phyloP scores from a whole-genome alignment of 2,329 filamentous ascomycete species.

The Neoscytalidium dimidiatum region DNA sequence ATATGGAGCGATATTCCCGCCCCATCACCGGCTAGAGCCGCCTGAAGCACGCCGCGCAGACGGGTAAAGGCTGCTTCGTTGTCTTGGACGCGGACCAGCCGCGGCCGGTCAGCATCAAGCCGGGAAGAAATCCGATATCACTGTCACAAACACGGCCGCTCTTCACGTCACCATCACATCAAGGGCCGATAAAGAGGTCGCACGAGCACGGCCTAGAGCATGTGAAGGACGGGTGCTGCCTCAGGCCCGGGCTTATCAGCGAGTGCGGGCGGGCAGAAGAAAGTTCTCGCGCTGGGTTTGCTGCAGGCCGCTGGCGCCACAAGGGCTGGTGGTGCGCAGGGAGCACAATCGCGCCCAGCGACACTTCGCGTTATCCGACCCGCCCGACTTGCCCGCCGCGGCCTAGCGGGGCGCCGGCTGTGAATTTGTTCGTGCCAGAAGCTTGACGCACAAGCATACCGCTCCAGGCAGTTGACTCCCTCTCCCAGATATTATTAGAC shows the following conservation, averaged over 20 bases:
- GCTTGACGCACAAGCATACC: constrained; percentile 13
- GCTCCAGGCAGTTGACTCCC: constrained; percentile 17
- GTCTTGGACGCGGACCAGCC: constrained; percentile 12
- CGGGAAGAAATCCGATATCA: constrained; percentile 14
- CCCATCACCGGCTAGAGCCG: constrained; percentile 2
- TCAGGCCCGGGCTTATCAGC: constrained; percentile 6
- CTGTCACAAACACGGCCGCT: not conserved
- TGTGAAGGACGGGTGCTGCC: not conserved
- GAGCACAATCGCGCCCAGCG: constrained; percentile 15
- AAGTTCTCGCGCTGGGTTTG: constrained; percentile 1
- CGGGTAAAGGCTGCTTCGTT: constrained; percentile 6
- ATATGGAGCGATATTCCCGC: constrained; percentile 2
- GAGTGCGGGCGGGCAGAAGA: constrained; percentile 2
- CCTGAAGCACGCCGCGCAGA: not conserved
- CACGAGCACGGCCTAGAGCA: constrained; percentile 5
- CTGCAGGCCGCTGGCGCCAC: constrained; percentile 8
- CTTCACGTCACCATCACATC: not conserved
- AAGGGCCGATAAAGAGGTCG: constrained; percentile 9
- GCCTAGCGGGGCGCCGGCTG: constrained; percentile 13
- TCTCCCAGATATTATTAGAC: constrained; percentile 15
- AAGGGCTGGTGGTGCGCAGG: constrained; percentile 12
- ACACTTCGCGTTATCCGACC: constrained; percentile 13
- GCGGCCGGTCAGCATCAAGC: constrained; percentile 13
- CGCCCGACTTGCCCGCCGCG: constrained; percentile 15
- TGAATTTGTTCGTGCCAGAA: constrained; percentile 13